Conservation (phyloP, 139 green algal genomes). For the Chlorella sp. region DNA sequence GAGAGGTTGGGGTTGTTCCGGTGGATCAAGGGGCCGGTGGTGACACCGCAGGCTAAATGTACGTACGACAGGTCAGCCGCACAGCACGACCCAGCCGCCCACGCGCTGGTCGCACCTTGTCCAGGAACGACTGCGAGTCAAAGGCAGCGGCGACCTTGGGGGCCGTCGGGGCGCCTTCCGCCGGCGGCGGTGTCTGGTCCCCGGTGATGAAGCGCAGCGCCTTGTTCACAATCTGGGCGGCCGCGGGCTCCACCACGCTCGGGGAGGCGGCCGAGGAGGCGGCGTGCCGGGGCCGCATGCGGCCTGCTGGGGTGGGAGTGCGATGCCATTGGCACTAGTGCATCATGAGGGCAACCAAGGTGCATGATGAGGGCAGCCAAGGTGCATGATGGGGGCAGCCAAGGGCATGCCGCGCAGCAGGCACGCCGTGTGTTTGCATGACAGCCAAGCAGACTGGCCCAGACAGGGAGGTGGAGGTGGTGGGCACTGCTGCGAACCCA, state of each 20-base stretch:
- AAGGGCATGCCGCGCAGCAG: neutral
- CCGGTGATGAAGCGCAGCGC: conserved; percentile 29
- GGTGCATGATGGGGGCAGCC: neutral
- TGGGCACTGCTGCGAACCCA: neutral
- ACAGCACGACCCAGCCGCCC: neutral
- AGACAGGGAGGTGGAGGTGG: neutral
- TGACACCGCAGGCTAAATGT: neutral
- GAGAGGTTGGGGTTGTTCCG: neutral
- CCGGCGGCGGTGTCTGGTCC: neutral
- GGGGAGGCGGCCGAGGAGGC: too few species aligned
- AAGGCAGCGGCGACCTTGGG: neutral
- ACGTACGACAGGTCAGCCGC: neutral
- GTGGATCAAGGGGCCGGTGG: neutral
- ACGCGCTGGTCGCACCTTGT: conserved; percentile 26
- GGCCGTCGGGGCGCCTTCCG: neutral
- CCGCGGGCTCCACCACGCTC: conserved; percentile 27
- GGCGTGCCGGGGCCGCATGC: neutral
- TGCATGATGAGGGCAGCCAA: too few species aligned
- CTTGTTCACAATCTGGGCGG: conserved; percentile 39
- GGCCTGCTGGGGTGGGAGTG: neutral
- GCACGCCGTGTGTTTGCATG: neutral
- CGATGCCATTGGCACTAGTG: too few species aligned
- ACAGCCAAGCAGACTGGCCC: neutral
- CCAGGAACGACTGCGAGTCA: conserved; percentile 33
- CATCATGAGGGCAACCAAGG: too few species aligned